A percentile compares a stretch with the other conserved stretches of the same genome.
These are phyloP conservation scores for Iberis amara DNA, from an alignment of 441 rosid species.

Conservation along the genomic window DNA sequence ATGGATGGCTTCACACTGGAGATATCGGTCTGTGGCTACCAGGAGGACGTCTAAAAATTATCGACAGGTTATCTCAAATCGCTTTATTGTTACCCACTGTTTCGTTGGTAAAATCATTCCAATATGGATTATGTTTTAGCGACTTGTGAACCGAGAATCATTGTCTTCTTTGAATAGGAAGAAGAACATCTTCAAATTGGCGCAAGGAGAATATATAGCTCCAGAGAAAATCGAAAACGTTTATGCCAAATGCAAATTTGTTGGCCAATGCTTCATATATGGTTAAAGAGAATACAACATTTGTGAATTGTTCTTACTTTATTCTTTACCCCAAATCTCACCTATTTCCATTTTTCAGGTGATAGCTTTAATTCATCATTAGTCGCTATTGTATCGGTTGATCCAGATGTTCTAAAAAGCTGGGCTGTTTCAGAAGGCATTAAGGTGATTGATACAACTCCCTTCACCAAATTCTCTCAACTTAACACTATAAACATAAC, in stretches of 20 bases:
- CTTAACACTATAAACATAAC: slow-evolving; percentile 15
- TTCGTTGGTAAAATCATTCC: slow-evolving; percentile 14
- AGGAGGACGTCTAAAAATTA: slow-evolving; percentile 93
- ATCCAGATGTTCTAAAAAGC: slow-evolving; percentile 62
- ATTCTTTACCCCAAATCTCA: slow-evolving; percentile 9
- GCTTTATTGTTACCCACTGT: slow-evolving; percentile 5
- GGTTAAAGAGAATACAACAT: slow-evolving; percentile 41
- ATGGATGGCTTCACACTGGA: slow-evolving; percentile 96
- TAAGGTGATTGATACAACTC: slow-evolving; percentile 46
- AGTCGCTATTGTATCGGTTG: slow-evolving; percentile 84
- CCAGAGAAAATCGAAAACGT: slow-evolving; percentile 98
- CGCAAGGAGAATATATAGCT: slow-evolving; percentile 98
- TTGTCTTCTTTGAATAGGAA: slow-evolving; percentile 54
- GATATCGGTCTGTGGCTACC: slow-evolving; percentile 90
- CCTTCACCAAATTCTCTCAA: slow-evolving; percentile 2
- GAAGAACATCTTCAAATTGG: slow-evolving; percentile 97
- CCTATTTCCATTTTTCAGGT: slow-evolving; percentile 41
- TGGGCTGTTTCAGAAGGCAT: slow-evolving; percentile 89
- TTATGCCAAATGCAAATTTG: slow-evolving; percentile 81
- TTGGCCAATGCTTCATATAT: slow-evolving; percentile 77
- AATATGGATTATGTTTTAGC: not conserved
- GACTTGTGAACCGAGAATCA: slow-evolving; percentile 2
- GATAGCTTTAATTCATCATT: slow-evolving; percentile 87
- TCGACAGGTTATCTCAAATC: slow-evolving; percentile 60
- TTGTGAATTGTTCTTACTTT: not conserved